Evolutionary conservation across 768 basidiomycete genomes (phyloP), one percentile per base, ranked within the genome.

Genomic region (Rhizopogon vinicolor): DNA sequence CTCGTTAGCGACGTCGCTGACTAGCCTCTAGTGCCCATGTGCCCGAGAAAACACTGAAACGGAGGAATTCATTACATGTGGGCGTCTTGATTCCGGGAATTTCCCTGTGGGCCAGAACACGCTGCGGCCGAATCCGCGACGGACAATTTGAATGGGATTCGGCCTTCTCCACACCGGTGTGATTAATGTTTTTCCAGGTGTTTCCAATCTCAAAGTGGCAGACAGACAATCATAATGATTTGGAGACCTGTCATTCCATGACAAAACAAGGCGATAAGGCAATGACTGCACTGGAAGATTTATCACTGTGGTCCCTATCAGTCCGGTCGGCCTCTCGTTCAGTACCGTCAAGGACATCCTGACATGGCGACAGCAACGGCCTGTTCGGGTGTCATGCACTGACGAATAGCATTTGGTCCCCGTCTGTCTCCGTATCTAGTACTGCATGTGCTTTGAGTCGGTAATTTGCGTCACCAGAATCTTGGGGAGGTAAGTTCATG

Each of bases 101-200:
- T 59, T 44, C 19, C 64, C 66, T 63, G 57, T 59, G 50, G 51
- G 43, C 39, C 51, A 52, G 37, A 61, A 22, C 49, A 50, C 31
- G 42, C 55, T 25, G 51, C 68, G 67, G 68, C 14, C 45, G 54
- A 53, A 57, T 1, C 67, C 67, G 67, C 28, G 63, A 60, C 64
- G 68, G 66, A 60, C 56, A 60, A 58, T 46, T 58, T 56, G 37
- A 60, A 60, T 54, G 55, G 50, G 44, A 44, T 44, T 44, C 41
- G 57, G 57, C 42, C 44, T 55, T 60, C 19, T 44, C 51, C 37
- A 51, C 7, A 33, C 41, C 25, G 28, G 53, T 18, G 31, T 48
- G 45, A 48, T 48, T 7, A 48, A 48, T 48, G 33, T 35, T 48
- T 33, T 48, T 31, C 45, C 45, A 31, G 18, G 31, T 12, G 31